phyloP scores from a whole-genome alignment of 257 asterid genomes.

The Primulina eburnea region DNA sequence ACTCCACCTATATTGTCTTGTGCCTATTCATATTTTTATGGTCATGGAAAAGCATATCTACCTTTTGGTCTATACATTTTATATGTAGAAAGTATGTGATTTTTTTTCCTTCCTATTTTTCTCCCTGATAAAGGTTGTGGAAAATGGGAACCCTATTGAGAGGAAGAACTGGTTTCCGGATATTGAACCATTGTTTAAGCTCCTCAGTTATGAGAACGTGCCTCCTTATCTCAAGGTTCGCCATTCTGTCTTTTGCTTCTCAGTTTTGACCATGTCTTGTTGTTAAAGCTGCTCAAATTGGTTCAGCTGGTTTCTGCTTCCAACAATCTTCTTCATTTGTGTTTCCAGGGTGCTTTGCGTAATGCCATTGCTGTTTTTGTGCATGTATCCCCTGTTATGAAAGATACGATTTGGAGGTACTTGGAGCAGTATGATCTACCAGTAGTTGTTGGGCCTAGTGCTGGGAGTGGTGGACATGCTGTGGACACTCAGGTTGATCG shows the following conservation, averaged over 20 bases:
- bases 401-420: constrained; percentile 86
- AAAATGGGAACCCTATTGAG: constrained; percentile 72
- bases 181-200: constrained; percentile 94
- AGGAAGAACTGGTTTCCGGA: constrained; percentile 94
- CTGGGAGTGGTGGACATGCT: constrained; percentile 48
- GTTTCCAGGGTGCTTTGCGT: constrained; percentile 77
- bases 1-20: too few species aligned
- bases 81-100: not conserved
- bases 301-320: constrained; percentile 22
- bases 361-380: constrained; percentile 77
- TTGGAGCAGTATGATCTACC: constrained; percentile 96
- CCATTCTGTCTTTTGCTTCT: constrained; percentile 19
- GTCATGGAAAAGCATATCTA: constrained; percentile 12
- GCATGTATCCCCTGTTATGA: constrained; percentile 71
- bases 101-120: constrained; percentile 6
- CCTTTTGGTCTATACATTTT: constrained; percentile 8
- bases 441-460: constrained; percentile 75
- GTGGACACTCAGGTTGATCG: constrained; percentile 70
- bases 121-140: constrained; percentile 60
- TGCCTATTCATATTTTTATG: not conserved
- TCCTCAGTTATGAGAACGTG: constrained; percentile 91
- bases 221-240: constrained; percentile 97
- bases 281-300: constrained; percentile 10
- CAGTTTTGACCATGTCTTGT: constrained; percentile 18
- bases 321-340: constrained; percentile 26